Evolutionary conservation across 2,329 filamentous ascomycete genomes (phyloP), one percentile per base, ranked within the genome.

Genomic region (Sclerotinia minor): DNA sequence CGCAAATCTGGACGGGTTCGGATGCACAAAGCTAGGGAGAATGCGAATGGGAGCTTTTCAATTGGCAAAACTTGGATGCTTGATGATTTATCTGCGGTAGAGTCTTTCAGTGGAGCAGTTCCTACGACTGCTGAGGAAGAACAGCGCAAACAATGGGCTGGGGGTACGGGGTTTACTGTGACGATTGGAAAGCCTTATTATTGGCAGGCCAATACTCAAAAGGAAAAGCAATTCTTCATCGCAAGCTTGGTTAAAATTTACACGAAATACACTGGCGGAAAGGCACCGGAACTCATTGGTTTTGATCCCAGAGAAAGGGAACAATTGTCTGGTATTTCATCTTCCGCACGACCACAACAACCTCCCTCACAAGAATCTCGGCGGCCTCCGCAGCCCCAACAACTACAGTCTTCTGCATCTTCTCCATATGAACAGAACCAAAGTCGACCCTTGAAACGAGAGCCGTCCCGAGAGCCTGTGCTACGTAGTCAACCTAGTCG

Each of bases 141-240:
- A 66, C 83, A 87, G 72, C 81, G 84, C 55, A 87, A 87, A 73
- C 79, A 90, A 76, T 96, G 92, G 91, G 94, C 92, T 29, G 89
- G 90, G 64, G 89, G 89, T 68, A 87, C 88, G 55, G 95, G 95
- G 21, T 98, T 99, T 76, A 83, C 90, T 35, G 92, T 98, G 63
- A 95, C 89, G 1, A 86, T 99, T 38, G 90, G 91, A 35, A 99
- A 99, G 79, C 91, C 93, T 0, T 99, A 99, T 80, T 99, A 95
- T 79, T 99, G 95, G 95, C 88, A 96, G 79, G 93, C 95, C 45
- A 89, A 92, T 72, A 95, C 92, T 0, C 86, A 92, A 65, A 97
- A 97, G 81, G 95, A 99, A 80, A 98, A 97, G 83, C 94, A 97
- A 77, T 98, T 98, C 80, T 99, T 99, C 79, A 95, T 99, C 75